A percentile compares a stretch with the other conserved stretches of the same genome.
These are phyloP conservation scores for Phalaenopsis hybrid DNA, from an alignment of 116 monocot species.

Conservation along the genomic window DNA sequence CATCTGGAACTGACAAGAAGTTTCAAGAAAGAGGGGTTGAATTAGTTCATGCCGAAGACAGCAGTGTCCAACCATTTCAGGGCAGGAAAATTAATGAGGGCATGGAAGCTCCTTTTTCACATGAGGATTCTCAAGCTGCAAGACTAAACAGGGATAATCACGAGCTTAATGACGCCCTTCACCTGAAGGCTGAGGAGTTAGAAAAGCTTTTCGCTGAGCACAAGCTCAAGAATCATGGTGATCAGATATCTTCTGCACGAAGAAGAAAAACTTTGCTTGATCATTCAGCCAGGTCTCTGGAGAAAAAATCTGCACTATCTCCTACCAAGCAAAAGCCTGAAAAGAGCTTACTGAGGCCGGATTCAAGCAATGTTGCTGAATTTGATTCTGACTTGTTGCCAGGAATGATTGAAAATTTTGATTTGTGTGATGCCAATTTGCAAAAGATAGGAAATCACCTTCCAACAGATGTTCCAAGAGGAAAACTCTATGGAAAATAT, in stretches of 20 bases:
- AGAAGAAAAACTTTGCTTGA: conserved; percentile 52
- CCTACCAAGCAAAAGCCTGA: conserved; percentile 14
- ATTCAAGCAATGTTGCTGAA: conserved; percentile 24
- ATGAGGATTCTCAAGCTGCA: conserved; percentile 21
- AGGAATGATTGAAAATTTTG: conserved; percentile 47
- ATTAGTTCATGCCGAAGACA: conserved; percentile 15
- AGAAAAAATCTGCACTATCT: conserved; percentile 20
- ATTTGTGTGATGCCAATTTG: conserved; percentile 16
- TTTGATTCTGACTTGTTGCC: conserved; percentile 43
- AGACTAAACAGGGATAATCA: conserved; percentile 63
- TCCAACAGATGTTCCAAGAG: conserved; percentile 52
- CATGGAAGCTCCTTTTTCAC: conserved; percentile 11
- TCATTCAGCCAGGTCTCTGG: conserved; percentile 21
- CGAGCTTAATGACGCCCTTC: conserved; percentile 71
- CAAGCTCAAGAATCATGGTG: conserved; percentile 65
- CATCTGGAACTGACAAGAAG: conserved; percentile 22
- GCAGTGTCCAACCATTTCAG: conserved; percentile 3
- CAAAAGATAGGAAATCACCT: conserved; percentile 29
- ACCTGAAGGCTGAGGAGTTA: conserved; percentile 90
- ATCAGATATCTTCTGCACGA: conserved; percentile 40
- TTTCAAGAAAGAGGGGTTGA: conserved; percentile 25
- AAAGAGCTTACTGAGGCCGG: conserved; percentile 15
- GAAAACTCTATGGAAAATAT: conserved; percentile 83
- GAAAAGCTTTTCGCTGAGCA: conserved; percentile 96
- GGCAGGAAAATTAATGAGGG: conserved; percentile 31